Conservation (phyloP, 2,329 filamentous ascomycete species). For the Ophiostoma perfectum region DNA sequence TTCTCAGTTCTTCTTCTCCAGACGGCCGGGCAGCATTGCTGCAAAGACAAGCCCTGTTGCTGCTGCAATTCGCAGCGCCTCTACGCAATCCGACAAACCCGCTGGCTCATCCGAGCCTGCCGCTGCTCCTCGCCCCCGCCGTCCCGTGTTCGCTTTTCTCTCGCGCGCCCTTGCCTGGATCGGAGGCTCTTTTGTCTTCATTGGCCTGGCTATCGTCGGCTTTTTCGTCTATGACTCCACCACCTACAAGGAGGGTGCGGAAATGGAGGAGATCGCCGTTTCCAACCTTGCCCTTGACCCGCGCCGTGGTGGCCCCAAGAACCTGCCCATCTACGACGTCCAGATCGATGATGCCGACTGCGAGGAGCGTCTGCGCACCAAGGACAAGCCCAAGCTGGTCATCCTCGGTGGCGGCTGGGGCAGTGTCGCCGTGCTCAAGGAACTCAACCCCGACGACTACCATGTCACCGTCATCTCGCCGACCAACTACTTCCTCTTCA, state of each 20-base stretch:
- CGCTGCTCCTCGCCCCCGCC: conserved; percentile 2
- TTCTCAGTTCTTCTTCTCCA: conserved; percentile 15
- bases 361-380: conserved; percentile 61
- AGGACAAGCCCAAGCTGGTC: conserved; percentile 87
- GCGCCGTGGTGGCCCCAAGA: conserved; percentile 82
- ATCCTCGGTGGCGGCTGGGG: conserved; percentile 95
- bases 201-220: conserved; percentile 65
- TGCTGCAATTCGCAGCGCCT: conserved; percentile 16
- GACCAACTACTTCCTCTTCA: conserved; percentile 96
- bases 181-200: conserved; percentile 68
- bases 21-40: conserved; percentile 6
- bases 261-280: conserved; percentile 69
- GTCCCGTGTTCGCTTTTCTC: conserved; percentile 46
- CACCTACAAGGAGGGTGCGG: conserved; percentile 72
- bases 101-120: conserved; percentile 1
- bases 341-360: conserved; percentile 91
- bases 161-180: conserved; percentile 66
- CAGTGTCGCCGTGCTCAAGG: conserved; percentile 84
- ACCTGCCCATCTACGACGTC: conserved; percentile 82
- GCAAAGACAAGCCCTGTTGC: conserved; percentile 2
- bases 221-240: conserved; percentile 94
- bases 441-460: conserved; percentile 83
- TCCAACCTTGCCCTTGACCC: conserved; percentile 78
- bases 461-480: conserved; percentile 94
- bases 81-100: conserved; percentile 19